A percentile compares a stretch with the other conserved stretches of the same genome.
Conservation (phyloP, 495 filamentous ascomycete genomes). For the Jackrogersella multiformis region DNA sequence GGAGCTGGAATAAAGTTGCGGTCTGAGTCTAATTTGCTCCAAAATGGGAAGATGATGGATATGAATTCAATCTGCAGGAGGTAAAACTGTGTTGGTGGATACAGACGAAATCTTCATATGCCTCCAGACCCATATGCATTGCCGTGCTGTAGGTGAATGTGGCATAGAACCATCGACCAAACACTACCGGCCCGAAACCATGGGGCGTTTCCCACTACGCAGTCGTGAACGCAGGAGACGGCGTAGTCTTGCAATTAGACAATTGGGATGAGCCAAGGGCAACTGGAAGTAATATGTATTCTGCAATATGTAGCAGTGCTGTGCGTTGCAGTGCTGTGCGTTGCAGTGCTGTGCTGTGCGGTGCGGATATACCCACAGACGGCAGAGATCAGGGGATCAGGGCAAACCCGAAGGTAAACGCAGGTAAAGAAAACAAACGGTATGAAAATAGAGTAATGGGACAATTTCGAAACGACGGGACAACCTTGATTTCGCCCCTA, state of each 20-base stretch:
- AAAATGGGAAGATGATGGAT: constrained; percentile 29
- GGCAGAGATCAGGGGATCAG: background rate
- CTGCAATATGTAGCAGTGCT: background rate
- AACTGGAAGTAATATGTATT: constrained; percentile 10
- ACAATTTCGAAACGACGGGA: constrained; percentile 10
- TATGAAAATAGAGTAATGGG: constrained; percentile 15
- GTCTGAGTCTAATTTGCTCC: constrained; percentile 36
- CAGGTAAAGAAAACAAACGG: constrained; percentile 6
- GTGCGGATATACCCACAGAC: background rate
- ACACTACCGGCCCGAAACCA: constrained; percentile 1
- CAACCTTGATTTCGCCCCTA: constrained; percentile 29
- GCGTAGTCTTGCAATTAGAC: constrained; percentile 5
- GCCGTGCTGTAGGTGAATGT: constrained; percentile 18
- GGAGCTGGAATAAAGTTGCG: constrained; percentile 37
- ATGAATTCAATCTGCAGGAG: constrained; percentile 29
- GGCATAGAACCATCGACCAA: constrained; percentile 12
- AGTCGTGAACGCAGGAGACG: background rate
- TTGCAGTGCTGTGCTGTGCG: background rate
- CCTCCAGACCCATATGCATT: constrained; percentile 16
- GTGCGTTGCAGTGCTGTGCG: no score
- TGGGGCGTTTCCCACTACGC: constrained; percentile 3
- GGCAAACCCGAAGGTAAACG: background rate
- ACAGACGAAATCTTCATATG: constrained; percentile 19
- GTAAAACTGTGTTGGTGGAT: constrained; percentile 21
- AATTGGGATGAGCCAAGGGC: background rate